phyloP scores from a whole-genome alignment of 1,139 yeast genomes.

The Taphrina sp. region DNA sequence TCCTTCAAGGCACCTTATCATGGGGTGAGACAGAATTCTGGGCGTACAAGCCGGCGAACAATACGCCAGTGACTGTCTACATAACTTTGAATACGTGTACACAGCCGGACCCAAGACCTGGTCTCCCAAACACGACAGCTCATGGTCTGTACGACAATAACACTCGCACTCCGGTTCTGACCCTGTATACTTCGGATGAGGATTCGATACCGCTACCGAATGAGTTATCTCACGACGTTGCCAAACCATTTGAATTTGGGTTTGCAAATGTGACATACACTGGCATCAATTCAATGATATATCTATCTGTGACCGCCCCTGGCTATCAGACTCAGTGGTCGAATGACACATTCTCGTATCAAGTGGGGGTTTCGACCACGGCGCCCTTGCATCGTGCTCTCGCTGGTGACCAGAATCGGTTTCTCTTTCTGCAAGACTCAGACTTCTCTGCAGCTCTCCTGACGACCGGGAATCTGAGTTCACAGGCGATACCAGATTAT shows the following conservation, averaged over 20 bases:
- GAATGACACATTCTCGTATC: constrained; percentile 11
- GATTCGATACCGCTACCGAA: constrained; percentile 18
- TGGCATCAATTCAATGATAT: neutral
- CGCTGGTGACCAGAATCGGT: constrained; percentile 20
- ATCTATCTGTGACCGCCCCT: constrained; percentile 17
- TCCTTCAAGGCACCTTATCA: constrained; percentile 3
- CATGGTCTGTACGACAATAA: neutral
- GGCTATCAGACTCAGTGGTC: constrained; percentile 14
- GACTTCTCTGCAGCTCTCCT: constrained; percentile 34
- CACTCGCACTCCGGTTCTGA: constrained; percentile 1
- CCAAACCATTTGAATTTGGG: constrained; percentile 5
- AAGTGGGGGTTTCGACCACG: constrained; percentile 17
- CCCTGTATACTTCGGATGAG: constrained; percentile 5
- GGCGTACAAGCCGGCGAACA: constrained; percentile 16
- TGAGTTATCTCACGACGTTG: constrained; percentile 4
- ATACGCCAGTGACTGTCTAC: neutral
- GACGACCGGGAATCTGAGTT: constrained; percentile 32
- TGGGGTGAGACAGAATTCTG: constrained; percentile 16
- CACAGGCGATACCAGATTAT: constrained; percentile 27
- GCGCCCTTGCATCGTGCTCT: constrained; percentile 23
- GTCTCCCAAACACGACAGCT: neutral
- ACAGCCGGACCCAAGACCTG: constrained; percentile 19
- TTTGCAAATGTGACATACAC: constrained; percentile 25
- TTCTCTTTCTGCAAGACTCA: constrained; percentile 33
- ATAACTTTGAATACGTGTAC: constrained; percentile 29